These are phyloP conservation scores for Orbilia oligospora DNA, from an alignment of 2,329 filamentous ascomycete genomes.

Conservation along the genomic window DNA sequence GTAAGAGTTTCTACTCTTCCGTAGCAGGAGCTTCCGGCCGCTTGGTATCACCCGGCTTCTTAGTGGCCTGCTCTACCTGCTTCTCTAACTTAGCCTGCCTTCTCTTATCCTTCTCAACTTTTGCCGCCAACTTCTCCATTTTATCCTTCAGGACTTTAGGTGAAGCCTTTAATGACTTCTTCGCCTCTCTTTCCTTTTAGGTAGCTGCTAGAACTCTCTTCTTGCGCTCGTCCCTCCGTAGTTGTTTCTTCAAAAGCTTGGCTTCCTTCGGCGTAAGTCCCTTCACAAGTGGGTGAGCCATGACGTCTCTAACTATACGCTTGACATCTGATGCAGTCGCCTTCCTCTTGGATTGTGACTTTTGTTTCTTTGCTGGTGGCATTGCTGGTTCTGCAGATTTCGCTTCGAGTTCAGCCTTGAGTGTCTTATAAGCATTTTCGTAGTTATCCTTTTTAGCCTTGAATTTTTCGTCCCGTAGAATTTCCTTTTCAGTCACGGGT, in stretches of 20 bases:
- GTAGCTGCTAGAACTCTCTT: constrained; percentile 50
- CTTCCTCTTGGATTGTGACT: constrained; percentile 22
- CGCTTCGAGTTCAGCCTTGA: constrained; percentile 29
- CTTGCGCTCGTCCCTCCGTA: constrained; percentile 54
- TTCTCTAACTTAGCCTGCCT: constrained; percentile 44
- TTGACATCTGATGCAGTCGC: constrained; percentile 36
- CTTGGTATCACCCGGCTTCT: background rate
- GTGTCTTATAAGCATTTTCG: constrained; percentile 47
- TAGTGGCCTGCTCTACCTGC: constrained; percentile 27
- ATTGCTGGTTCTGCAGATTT: constrained; percentile 36
- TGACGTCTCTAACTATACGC: constrained; percentile 43
- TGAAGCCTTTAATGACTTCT: constrained; percentile 39
- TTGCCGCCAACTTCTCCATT: constrained; percentile 39
- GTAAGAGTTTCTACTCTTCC: constrained; percentile 8
- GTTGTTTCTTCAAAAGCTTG: constrained; percentile 45
- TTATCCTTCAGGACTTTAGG: constrained; percentile 45
- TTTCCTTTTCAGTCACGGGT: constrained; percentile 54
- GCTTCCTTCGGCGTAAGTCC: constrained; percentile 44
- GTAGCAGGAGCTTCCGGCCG: background rate
- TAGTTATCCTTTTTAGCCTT: constrained; percentile 33
- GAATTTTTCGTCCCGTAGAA: constrained; percentile 35
- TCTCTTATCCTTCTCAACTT: constrained; percentile 50
- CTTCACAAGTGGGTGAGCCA: constrained; percentile 41
- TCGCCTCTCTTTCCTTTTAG: constrained; percentile 32
- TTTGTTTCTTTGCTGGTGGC: constrained; percentile 7